Percentiles rank a stretch among this genome's conserved stretches.
Evolutionary conservation across 163 green algal species (phyloP).

Genomic region (Scenedesmus sp.): DNA sequence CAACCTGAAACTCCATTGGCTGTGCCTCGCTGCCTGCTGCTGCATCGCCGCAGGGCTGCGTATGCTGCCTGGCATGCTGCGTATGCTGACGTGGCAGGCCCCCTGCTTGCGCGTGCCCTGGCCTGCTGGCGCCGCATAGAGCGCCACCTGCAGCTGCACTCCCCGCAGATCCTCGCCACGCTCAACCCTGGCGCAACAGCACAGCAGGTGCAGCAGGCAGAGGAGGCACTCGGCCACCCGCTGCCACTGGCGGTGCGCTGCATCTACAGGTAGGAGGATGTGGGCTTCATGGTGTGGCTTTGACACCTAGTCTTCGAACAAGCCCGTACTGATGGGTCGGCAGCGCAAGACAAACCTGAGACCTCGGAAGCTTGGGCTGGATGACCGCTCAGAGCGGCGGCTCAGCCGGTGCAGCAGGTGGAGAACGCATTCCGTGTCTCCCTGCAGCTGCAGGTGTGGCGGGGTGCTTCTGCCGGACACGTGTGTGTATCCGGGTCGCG

Average conservation of each 20-base stretch:
- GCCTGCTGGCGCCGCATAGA: constrained; percentile 16
- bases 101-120: background rate
- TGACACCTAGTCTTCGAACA: too few relatives aligned
- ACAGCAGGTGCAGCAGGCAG: constrained; percentile 23
- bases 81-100: constrained; percentile 21
- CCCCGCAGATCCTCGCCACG: constrained; percentile 3
- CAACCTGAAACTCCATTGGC: background rate
- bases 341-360: too few relatives aligned
- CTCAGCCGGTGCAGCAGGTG: background rate
- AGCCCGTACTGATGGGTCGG: too few relatives aligned
- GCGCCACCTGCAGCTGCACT: constrained; percentile 21
- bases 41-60: background rate
- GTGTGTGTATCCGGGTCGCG: too few relatives aligned
- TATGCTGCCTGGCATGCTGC: constrained; percentile 8
- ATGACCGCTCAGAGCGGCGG: background rate
- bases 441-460: too few relatives aligned
- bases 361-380: too few relatives aligned
- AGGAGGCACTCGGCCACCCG: constrained; percentile 20
- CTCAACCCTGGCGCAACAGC: constrained; percentile 40
- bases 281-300: background rate
- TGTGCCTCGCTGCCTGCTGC: background rate
- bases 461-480: too few relatives aligned
- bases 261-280: constrained; percentile 40
- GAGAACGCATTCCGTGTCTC: too few relatives aligned
- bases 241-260: constrained; percentile 33